Base-by-base conservation (phyloP, 2,329 filamentous ascomycete genomes). In the Fusarium robinianum region DNA sequence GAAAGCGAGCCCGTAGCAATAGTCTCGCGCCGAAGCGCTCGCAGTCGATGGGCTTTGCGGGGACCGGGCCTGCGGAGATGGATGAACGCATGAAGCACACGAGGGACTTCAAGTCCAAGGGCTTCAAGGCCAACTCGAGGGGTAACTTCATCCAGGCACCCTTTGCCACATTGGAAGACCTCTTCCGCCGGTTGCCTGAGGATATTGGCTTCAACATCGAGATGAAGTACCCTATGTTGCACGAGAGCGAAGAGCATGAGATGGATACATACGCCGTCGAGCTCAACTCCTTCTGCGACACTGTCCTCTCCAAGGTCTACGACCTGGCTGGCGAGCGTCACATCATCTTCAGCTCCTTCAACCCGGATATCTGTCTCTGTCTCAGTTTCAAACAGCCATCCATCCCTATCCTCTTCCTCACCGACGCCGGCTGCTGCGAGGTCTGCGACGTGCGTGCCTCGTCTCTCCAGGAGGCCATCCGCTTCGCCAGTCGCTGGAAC, bases 141-240 rank as follows among this genome's bases (percentile, higher is more conserved):
- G 94, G 92, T 38, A 90, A 90, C 64, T 95, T 95, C 61, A 97
- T 99, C 61, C 92, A 97, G 66, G 90, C 88, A 0, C 90, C 92
- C 0, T 99, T 99, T 70, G 91, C 92, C 6, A 99, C 94, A 0
- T 76, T 99, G 5, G 90, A 96, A 67, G 90, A 96, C 51, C 84
- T 97, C 65, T 96, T 99, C 72, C 80, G 81, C 60, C 85, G 91
- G 63, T 73, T 99, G 0, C 90, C 90, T 0, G 80, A 87, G 51
- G 77, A 81, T 10, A 87, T 95, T 15, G 91, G 94, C 10, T 99
- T 99, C 78, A 97, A 99, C 69, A 95, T 99, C 58, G 94, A 99
- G 73, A 88, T 99, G 80, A 97, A 99, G 71, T 99, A 99, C 65
- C 94, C 94, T 5, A 97, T 97, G 91, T 81, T 99, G 27, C 87